These are phyloP conservation scores for Cryphonectria carpinicola DNA, from an alignment of 2,329 filamentous ascomycete species.

Conservation along the genomic window DNA sequence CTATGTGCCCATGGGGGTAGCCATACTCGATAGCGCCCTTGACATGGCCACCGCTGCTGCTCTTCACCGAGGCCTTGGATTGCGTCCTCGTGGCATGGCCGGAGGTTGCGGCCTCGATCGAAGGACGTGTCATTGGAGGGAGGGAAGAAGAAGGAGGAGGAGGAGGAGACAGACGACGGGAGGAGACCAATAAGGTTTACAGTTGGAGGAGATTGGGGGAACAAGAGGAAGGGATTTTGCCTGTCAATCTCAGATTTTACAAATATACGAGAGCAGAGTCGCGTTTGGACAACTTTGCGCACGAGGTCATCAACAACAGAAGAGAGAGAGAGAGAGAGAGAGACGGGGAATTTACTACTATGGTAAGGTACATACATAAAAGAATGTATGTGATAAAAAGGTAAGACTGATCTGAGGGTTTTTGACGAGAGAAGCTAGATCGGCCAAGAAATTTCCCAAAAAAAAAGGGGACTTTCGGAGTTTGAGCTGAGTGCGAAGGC, in stretches of 20 bases:
- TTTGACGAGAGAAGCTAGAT: not conserved
- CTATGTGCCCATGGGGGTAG: constrained; percentile 79
- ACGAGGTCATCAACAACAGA: not conserved
- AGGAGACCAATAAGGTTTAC: not conserved
- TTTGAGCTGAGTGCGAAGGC: not conserved
- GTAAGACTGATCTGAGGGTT: not conserved
- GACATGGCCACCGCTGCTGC: constrained; percentile 7
- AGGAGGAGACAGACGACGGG: not conserved
- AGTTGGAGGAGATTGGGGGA: not conserved
- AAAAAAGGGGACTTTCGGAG: not conserved
- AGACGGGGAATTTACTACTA: not conserved
- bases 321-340: not conserved
- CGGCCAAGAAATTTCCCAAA: not conserved
- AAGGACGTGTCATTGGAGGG: constrained; percentile 1
- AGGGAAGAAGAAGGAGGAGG: not conserved
- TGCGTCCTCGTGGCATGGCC: constrained; percentile 16
- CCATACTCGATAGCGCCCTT: constrained; percentile 42
- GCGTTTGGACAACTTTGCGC: not conserved
- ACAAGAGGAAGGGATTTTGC: not conserved
- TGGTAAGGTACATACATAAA: not conserved
- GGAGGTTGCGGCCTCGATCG: constrained; percentile 19
- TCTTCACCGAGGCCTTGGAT: constrained; percentile 23
- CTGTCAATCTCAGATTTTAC: not conserved
- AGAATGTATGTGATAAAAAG: not conserved
- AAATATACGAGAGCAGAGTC: not conserved